phyloP scores from a whole-genome alignment of 225 moss, liverwort and hornwort genomes.

The Sphagnum contortum region DNA sequence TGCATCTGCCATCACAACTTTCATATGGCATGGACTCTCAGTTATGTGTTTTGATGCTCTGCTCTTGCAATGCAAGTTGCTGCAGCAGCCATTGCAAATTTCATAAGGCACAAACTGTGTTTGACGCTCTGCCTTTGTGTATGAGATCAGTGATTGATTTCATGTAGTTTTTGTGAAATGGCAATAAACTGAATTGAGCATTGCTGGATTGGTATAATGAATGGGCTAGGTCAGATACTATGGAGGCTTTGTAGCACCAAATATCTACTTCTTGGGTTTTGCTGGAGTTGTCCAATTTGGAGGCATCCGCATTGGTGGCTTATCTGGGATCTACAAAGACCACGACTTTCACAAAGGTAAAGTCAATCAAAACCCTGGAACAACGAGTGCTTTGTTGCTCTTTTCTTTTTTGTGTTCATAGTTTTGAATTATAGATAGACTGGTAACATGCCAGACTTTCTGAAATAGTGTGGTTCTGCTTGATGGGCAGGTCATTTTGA shows the following conservation, averaged over 20 bases:
- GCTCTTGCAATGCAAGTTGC: background rate
- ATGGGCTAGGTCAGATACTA: conserved; percentile 76
- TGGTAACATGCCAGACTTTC: too few species aligned
- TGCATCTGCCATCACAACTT: background rate
- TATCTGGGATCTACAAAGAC: conserved; percentile 83
- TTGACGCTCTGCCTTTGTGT: background rate
- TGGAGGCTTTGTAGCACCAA: conserved; percentile 84
- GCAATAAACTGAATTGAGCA: too few species aligned
- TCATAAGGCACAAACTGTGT: background rate
- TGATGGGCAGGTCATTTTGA: conserved; percentile 75
- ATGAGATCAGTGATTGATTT: too few species aligned
- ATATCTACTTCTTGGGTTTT: conserved; percentile 87
- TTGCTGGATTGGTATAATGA: conserved; percentile 4
- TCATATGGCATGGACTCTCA: background rate
- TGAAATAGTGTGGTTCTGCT: background rate
- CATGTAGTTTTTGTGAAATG: too few species aligned
- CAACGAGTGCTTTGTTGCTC: too few species aligned
- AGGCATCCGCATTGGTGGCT: conserved; percentile 79
- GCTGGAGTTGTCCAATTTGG: conserved; percentile 86
- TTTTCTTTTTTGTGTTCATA: too few species aligned
- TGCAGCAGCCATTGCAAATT: too few species aligned
- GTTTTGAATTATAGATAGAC: too few species aligned
- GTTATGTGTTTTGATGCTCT: background rate
- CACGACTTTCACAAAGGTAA: conserved; percentile 68
- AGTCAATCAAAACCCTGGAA: background rate